Percentiles rank a stretch among this genome's conserved stretches.
Evolutionary conservation across 2,329 filamentous ascomycete species (phyloP).

Genomic region (Colletotrichum tabaci): DNA sequence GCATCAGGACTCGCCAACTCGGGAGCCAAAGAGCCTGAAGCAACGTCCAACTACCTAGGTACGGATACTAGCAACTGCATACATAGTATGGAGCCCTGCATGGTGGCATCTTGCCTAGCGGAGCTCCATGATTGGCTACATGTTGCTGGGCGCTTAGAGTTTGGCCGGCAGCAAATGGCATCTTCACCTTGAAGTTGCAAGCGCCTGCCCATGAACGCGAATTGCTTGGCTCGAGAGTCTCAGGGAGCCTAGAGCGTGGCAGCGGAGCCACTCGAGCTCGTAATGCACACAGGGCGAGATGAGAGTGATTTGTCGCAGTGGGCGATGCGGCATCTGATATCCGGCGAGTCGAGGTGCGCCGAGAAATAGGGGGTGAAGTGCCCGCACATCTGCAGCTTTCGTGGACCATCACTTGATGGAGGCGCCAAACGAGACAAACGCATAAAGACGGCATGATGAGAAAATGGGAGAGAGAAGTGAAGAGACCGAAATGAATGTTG

Average conservation of each 20-base stretch:
- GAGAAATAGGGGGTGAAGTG: conserved; percentile 23
- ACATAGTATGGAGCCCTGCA: conserved; percentile 37
- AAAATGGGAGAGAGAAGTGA: background rate
- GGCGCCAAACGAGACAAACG: conserved; percentile 6
- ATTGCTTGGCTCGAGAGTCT: conserved; percentile 36
- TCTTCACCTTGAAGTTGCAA: conserved; percentile 38
- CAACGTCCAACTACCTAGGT: background rate
- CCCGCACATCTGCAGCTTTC: conserved; percentile 21
- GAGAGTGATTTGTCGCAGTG: conserved; percentile 27
- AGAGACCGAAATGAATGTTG: background rate
- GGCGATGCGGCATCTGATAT: conserved; percentile 26
- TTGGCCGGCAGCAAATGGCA: conserved; percentile 36
- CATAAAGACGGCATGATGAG: background rate
- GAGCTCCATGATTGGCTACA: conserved; percentile 43
- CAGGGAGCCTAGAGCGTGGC: conserved; percentile 21
- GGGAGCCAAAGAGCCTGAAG: conserved; percentile 36
- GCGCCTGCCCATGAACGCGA: conserved; percentile 39
- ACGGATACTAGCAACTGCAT: background rate
- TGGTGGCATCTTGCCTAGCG: conserved; percentile 40
- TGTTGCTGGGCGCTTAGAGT: conserved; percentile 42
- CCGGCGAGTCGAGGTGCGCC: conserved; percentile 39
- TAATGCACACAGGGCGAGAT: conserved; percentile 34
- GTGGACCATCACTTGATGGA: conserved; percentile 36
- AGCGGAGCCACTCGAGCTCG: conserved; percentile 31
- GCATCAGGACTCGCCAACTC: conserved; percentile 25